These are phyloP conservation scores for Cryptococcus neoformans DNA, from an alignment of 1,284 basidiomycete genomes.

Conservation along the genomic window DNA sequence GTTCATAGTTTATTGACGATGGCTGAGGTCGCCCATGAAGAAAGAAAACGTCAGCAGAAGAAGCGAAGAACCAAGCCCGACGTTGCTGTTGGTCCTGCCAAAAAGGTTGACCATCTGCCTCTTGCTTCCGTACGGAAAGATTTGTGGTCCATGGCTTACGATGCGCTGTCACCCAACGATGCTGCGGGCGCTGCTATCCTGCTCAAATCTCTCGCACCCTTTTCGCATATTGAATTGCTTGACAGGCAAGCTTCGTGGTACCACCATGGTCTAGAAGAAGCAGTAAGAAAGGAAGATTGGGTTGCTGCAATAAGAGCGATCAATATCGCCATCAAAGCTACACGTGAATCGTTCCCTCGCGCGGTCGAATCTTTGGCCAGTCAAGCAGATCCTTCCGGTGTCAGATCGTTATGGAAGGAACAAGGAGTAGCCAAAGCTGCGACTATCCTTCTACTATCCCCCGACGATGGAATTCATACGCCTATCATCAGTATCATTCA, in stretches of 20 bases:
- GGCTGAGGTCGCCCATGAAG: constrained; percentile 26
- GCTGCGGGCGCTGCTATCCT: constrained; percentile 58
- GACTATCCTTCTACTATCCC: constrained; percentile 72
- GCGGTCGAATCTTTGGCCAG: constrained; percentile 63
- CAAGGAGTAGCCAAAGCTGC: constrained; percentile 55
- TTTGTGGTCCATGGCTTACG: constrained; percentile 68
- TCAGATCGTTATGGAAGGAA: constrained; percentile 57
- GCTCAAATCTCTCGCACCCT: constrained; percentile 58
- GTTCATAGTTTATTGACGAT: constrained; percentile 31
- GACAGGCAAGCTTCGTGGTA: constrained; percentile 42
- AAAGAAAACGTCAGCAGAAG: constrained; percentile 19
- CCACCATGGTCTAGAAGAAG: constrained; percentile 32
- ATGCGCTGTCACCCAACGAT: constrained; percentile 59
- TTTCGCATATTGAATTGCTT: constrained; percentile 65
- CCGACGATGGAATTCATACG: constrained; percentile 66
- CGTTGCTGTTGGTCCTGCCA: constrained; percentile 6
- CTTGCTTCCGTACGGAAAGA: constrained; percentile 53
- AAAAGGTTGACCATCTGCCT: constrained; percentile 25
- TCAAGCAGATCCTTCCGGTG: constrained; percentile 52
- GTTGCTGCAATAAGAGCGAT: constrained; percentile 48
- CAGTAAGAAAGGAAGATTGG: constrained; percentile 41
- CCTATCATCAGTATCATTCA: constrained; percentile 72
- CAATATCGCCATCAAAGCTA: constrained; percentile 58
- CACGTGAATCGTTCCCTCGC: constrained; percentile 63
- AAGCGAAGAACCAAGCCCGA: constrained; percentile 15